Percentiles rank a stretch among this genome's conserved stretches.
phyloP scores from a whole-genome alignment of 495 filamentous ascomycete genomes.

The Polyplosphaeria fusca region DNA sequence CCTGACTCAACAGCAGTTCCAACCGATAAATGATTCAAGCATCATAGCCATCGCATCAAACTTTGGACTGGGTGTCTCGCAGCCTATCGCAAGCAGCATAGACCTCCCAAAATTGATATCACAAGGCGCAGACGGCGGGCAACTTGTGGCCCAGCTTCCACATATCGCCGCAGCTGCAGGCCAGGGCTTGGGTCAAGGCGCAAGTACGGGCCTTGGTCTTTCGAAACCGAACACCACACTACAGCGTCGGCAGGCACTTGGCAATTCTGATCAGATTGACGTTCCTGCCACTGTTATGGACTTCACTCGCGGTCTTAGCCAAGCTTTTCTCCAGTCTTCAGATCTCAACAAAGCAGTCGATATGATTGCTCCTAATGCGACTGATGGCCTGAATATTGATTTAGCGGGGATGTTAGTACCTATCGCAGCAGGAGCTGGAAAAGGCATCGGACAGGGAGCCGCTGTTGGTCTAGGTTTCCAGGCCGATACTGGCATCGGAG shows the following conservation, averaged over 20 bases:
- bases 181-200: constrained; percentile 8
- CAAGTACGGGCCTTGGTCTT: constrained; percentile 11
- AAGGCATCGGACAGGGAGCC: constrained; percentile 11
- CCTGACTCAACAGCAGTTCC: constrained; percentile 1
- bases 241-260: neutral
- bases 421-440: constrained; percentile 12
- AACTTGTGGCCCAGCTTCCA: constrained; percentile 10
- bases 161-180: constrained; percentile 10
- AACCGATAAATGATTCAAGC: constrained; percentile 1
- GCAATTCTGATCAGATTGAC: neutral
- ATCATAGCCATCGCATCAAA: constrained; percentile 12
- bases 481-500: neutral
- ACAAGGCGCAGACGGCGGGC: neutral
- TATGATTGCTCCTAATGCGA: neutral
- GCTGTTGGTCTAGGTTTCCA: constrained; percentile 8
- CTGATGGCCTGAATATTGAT: neutral
- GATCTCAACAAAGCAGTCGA: constrained; percentile 3
- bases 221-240: neutral
- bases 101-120: neutral
- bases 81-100: constrained; percentile 12
- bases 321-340: constrained; percentile 9
- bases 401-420: constrained; percentile 5
- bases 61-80: constrained; percentile 10
- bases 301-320: constrained; percentile 8
- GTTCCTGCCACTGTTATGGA: neutral